phyloP scores from a whole-genome alignment of 1,139 yeast species.

The Fermentozyma sake region DNA sequence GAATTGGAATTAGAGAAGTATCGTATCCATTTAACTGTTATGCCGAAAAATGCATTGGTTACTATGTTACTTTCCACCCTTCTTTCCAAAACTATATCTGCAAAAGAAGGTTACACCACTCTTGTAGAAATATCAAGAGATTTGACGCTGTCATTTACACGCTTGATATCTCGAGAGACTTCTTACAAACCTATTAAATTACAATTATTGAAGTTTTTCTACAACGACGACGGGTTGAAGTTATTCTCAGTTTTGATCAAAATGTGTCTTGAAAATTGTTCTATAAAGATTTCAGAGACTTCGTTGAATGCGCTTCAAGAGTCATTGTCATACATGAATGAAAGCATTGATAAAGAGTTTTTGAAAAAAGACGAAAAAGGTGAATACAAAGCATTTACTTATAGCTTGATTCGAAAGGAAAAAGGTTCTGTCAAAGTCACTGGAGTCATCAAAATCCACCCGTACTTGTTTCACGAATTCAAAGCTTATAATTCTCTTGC shows the following conservation, averaged over 20 bases:
- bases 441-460: conserved; percentile 24
- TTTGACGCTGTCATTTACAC: conserved; percentile 11
- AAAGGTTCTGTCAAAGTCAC: conserved; percentile 4
- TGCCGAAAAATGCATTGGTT: conserved; percentile 17
- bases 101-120: conserved; percentile 13
- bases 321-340: conserved; percentile 4
- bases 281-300: conserved; percentile 10
- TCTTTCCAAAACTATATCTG: conserved; percentile 16
- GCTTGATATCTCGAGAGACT: conserved; percentile 12
- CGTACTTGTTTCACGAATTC: conserved; percentile 18
- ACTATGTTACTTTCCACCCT: conserved; percentile 19
- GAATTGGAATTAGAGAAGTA: conserved; percentile 12
- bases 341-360: background rate
- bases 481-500: conserved; percentile 11
- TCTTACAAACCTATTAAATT: conserved; percentile 7
- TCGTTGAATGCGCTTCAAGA: conserved; percentile 5
- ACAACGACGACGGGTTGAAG: conserved; percentile 17
- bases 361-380: conserved; percentile 1
- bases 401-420: conserved; percentile 1
- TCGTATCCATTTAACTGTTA: conserved; percentile 13
- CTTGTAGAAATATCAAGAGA: conserved; percentile 13
- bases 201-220: conserved; percentile 12
- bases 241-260: conserved; percentile 20
- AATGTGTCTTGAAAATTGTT: conserved; percentile 18
- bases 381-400: conserved; percentile 1